Evolutionary conservation across 1,284 basidiomycete species (phyloP).

Genomic region (Marasmius oreades): DNA sequence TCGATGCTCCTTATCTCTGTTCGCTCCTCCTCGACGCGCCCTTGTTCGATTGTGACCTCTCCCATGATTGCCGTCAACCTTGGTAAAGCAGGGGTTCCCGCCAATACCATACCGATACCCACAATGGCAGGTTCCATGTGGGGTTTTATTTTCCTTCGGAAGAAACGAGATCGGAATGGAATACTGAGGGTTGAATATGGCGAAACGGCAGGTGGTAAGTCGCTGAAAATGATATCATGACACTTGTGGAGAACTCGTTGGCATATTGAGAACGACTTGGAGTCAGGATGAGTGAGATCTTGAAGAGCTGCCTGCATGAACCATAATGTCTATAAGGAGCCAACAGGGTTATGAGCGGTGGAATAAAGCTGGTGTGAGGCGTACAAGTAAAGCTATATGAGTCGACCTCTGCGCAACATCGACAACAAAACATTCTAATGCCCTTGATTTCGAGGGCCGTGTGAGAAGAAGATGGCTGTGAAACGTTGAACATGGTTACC

Average conservation of each 20-base stretch:
- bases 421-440: conserved; percentile 89
- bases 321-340: conserved; percentile 78
- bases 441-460: conserved; percentile 83
- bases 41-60: conserved; percentile 87
- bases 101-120: conserved; percentile 82
- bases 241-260: conserved; percentile 90
- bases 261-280: conserved; percentile 87
- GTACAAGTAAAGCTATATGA: conserved; percentile 89
- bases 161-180: conserved; percentile 43
- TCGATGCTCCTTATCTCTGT: conserved; percentile 48
- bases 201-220: conserved; percentile 66
- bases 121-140: conserved; percentile 76
- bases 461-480: conserved; percentile 88
- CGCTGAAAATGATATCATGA: conserved; percentile 96
- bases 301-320: conserved; percentile 95
- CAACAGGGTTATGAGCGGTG: conserved; percentile 13
- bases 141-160: conserved; percentile 66
- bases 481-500: conserved; percentile 5
- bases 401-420: conserved; percentile 85
- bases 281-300: conserved; percentile 72
- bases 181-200: conserved; percentile 62
- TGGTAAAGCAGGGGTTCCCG: conserved; percentile 79
- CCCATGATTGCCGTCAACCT: conserved; percentile 70
- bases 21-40: conserved; percentile 55
- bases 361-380: conserved; percentile 31